Conservation (phyloP, 768 basidiomycete genomes). For the Phallus indusiatus region DNA sequence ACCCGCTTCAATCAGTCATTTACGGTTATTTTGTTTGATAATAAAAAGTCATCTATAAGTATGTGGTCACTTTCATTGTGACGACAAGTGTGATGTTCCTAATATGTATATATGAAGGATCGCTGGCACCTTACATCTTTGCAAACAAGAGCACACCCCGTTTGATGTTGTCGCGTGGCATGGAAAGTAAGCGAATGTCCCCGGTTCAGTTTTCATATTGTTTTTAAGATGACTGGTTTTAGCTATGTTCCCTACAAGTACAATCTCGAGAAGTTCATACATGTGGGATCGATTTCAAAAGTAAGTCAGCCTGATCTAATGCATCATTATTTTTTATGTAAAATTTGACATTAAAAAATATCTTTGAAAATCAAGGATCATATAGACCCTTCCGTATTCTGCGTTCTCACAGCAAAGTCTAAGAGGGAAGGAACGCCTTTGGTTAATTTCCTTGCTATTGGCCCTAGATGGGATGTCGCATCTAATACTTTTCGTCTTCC, state of each 20-base stretch:
- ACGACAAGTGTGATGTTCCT: too few species aligned
- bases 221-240: neutral
- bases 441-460: constrained; percentile 56
- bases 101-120: too few species aligned
- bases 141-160: constrained; percentile 53
- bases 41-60: constrained; percentile 47
- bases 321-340: too few species aligned
- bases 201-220: too few species aligned
- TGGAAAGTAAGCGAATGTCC: constrained; percentile 51
- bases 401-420: constrained; percentile 57
- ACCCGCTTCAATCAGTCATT: neutral
- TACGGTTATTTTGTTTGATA: too few species aligned
- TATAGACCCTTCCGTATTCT: constrained; percentile 62
- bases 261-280: constrained; percentile 51
- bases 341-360: neutral
- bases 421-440: constrained; percentile 49
- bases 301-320: too few species aligned
- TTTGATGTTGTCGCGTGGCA: constrained; percentile 70
- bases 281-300: constrained; percentile 53
- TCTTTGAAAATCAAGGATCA: constrained; percentile 34
- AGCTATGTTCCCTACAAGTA: constrained; percentile 65
- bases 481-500: constrained; percentile 50
- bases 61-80: too few species aligned
- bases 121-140: constrained; percentile 42
- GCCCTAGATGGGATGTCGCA: constrained; percentile 56